These are phyloP conservation scores for Wallacemonas sp. DNA, from an alignment of 208 protist species.

Conservation along the genomic window DNA sequence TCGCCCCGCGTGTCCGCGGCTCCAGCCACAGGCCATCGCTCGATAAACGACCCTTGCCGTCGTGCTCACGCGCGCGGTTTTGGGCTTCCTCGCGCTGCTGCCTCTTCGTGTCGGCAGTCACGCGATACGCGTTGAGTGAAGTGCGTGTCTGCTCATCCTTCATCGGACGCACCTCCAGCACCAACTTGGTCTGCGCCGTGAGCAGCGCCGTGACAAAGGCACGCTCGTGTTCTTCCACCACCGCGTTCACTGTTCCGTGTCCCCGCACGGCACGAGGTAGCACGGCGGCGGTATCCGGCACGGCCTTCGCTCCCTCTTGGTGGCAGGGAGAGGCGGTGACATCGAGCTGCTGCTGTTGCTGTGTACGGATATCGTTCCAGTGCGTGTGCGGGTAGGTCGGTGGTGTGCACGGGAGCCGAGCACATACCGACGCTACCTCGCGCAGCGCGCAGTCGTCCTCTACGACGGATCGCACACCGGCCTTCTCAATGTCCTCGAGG, in stretches of 20 bases:
- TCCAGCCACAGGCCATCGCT: too few species aligned
- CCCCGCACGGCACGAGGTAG: background rate
- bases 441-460: constrained; percentile 15
- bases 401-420: background rate
- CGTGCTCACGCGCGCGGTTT: too few species aligned
- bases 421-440: constrained; percentile 8
- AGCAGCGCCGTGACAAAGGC: constrained; percentile 16
- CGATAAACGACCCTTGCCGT: too few species aligned
- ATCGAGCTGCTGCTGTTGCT: background rate
- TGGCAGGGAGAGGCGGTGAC: too few species aligned
- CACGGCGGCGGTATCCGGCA: too few species aligned
- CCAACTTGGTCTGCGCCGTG: constrained; percentile 10
- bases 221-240: background rate
- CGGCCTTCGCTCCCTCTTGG: too few species aligned
- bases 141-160: background rate
- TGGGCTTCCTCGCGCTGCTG: background rate
- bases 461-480: constrained; percentile 6
- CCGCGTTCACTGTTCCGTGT: background rate
- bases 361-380: constrained; percentile 4
- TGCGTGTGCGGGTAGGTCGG: background rate
- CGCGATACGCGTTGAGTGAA: background rate
- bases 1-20: too few species aligned
- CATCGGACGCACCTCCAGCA: constrained; percentile 1
- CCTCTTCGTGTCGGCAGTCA: background rate
- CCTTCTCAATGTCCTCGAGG: constrained; percentile 21